phyloP scores from a whole-genome alignment of 2,329 filamentous ascomycete genomes.

The Verticillium isaacii region DNA sequence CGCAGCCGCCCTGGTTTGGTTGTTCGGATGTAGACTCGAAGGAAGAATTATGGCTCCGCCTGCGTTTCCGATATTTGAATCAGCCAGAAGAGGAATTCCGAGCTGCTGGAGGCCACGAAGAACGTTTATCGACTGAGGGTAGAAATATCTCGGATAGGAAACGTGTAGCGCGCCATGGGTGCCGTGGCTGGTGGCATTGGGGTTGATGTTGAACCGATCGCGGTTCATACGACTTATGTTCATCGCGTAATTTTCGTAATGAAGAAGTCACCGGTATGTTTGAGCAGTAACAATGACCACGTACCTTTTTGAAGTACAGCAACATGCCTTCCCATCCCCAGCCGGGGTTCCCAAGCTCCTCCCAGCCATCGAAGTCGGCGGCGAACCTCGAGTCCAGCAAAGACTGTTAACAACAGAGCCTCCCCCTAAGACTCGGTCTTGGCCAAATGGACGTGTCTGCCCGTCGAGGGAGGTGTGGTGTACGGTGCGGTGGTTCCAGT shows the following conservation, averaged over 20 bases:
- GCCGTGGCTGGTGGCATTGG: no score
- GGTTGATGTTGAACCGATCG: no score
- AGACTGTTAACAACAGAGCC: slow-evolving; percentile 35
- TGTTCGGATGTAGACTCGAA: slow-evolving; percentile 29
- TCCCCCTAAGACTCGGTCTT: slow-evolving; percentile 33
- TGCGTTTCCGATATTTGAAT: no score
- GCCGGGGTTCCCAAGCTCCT: slow-evolving; percentile 31
- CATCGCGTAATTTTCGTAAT: neutral
- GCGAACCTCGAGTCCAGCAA: slow-evolving; percentile 33
- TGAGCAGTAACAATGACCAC: neutral
- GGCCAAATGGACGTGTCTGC: slow-evolving; percentile 26
- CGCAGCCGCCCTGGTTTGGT: slow-evolving; percentile 34
- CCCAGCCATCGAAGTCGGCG: slow-evolving; percentile 37
- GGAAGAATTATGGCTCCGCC: slow-evolving; percentile 20
- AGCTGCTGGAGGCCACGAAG: no score
- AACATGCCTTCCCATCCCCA: slow-evolving; percentile 39
- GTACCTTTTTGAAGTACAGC: slow-evolving; percentile 44
- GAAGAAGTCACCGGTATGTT: neutral
- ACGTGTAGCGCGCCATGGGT: no score
- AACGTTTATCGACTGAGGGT: no score
- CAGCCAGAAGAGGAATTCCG: no score
- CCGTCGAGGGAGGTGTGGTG: slow-evolving; percentile 27
- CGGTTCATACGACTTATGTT: neutral
- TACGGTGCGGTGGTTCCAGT: slow-evolving; percentile 22
- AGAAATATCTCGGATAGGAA: no score